Evolutionary conservation across 225 moss, liverwort and hornwort species (phyloP).

Genomic region (Thuidium tamariscinum): DNA sequence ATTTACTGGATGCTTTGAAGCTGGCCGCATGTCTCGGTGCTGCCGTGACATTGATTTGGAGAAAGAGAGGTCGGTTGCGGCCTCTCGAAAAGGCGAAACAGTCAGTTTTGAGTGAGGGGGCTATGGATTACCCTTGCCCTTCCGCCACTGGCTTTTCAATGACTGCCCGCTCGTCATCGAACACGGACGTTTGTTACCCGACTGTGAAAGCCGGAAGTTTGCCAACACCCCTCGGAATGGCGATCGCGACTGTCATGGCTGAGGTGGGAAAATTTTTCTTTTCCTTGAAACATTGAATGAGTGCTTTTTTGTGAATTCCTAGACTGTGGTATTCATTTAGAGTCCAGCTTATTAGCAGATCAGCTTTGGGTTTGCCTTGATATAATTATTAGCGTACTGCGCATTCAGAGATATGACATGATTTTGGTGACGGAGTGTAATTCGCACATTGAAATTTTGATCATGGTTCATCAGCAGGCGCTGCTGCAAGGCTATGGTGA

Average conservation of each 20-base stretch:
- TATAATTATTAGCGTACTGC: neutral
- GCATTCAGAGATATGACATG: neutral
- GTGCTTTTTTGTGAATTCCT: neutral
- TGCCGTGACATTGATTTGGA: constrained; percentile 31
- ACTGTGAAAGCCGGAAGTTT: constrained; percentile 33
- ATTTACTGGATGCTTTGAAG: constrained; percentile 39
- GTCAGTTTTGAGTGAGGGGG: constrained; percentile 8
- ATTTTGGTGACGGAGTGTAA: neutral
- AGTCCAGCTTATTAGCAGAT: neutral
- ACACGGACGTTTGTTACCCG: constrained; percentile 10
- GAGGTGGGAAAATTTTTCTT: constrained; percentile 30
- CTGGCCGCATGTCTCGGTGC: constrained; percentile 48
- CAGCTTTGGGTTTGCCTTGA: neutral
- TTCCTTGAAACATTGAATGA: neutral
- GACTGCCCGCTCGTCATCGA: constrained; percentile 26
- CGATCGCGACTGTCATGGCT: constrained; percentile 75
- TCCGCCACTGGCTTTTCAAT: constrained; percentile 23
- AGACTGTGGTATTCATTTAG: neutral
- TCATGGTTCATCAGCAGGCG: constrained; percentile 34
- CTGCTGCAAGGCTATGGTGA: constrained; percentile 38
- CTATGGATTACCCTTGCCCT: constrained; percentile 19
- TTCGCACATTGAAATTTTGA: neutral
- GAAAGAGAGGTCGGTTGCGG: constrained; percentile 5
- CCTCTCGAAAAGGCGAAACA: neutral
- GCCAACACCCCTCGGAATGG: constrained; percentile 69